These are phyloP conservation scores for Bryum argenteum DNA, from an alignment of 225 moss, liverwort and hornwort species.

Conservation along the genomic window DNA sequence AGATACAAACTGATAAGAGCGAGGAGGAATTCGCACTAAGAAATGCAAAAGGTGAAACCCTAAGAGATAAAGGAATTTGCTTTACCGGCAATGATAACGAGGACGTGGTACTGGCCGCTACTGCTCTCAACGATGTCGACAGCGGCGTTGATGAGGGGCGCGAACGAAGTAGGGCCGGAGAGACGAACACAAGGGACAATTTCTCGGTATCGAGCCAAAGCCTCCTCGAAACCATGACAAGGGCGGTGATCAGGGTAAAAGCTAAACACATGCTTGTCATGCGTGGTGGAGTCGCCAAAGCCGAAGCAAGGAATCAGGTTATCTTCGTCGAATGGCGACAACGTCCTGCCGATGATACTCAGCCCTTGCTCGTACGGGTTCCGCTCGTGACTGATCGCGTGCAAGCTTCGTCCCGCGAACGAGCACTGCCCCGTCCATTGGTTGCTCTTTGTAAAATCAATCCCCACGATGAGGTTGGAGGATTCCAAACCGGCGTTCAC, in stretches of 20 bases:
- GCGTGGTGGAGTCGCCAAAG: slow-evolving; percentile 87
- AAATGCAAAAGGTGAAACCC: not conserved
- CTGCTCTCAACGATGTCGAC: slow-evolving; percentile 78
- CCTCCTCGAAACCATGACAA: slow-evolving; percentile 82
- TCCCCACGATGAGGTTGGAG: slow-evolving; percentile 59
- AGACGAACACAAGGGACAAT: slow-evolving; percentile 63
- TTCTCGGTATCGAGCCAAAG: slow-evolving; percentile 61
- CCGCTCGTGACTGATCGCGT: slow-evolving; percentile 35
- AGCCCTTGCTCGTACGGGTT: slow-evolving; percentile 61
- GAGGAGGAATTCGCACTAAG: not conserved
- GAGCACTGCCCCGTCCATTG: slow-evolving; percentile 56
- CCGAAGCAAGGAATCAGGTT: slow-evolving; percentile 88
- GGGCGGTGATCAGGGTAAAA: slow-evolving; percentile 70
- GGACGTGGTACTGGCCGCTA: slow-evolving; percentile 89
- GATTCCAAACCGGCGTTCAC: slow-evolving; percentile 51
- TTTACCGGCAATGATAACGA: slow-evolving; percentile 83
- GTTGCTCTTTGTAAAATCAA: slow-evolving; percentile 69
- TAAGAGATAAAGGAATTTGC: too few relatives aligned
- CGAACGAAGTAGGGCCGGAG: slow-evolving; percentile 91
- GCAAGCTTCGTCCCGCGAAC: slow-evolving; percentile 52
- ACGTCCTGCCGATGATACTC: slow-evolving; percentile 40
- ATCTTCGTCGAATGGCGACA: slow-evolving; percentile 62
- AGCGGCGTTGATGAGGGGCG: slow-evolving; percentile 79
- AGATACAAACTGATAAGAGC: not conserved
- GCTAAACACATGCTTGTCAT: slow-evolving; percentile 86